phyloP scores from a whole-genome alignment of 2,329 filamentous ascomycete species.

The Chrysosphaeria jannelii region DNA sequence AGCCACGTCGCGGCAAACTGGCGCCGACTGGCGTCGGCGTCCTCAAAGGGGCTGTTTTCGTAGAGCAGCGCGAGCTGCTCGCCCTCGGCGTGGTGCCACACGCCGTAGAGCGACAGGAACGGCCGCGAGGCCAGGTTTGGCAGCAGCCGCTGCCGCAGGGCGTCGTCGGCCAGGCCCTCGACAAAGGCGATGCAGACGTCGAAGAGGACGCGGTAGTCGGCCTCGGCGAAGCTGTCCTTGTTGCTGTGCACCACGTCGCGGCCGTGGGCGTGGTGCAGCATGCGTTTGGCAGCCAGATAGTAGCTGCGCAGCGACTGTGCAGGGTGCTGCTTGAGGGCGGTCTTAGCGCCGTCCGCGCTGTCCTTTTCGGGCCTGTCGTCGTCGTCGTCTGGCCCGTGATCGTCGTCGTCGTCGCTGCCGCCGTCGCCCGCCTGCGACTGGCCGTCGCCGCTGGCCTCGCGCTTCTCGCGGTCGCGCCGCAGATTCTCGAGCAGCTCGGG shows the following conservation, averaged over 20 bases:
- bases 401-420: neutral
- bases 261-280: conserved; percentile 17
- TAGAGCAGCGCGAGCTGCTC: conserved; percentile 19
- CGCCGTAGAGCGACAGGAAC: conserved; percentile 20
- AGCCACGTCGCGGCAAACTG: no score
- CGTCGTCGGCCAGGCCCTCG: conserved; percentile 17
- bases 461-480: conserved; percentile 32
- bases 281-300: conserved; percentile 17
- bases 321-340: conserved; percentile 12
- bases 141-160: conserved; percentile 15
- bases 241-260: conserved; percentile 20
- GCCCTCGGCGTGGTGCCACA: conserved; percentile 23
- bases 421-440: conserved; percentile 6
- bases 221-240: conserved; percentile 11
- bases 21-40: conserved; percentile 9
- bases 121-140: conserved; percentile 17
- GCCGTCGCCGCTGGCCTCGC: conserved; percentile 23
- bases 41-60: conserved; percentile 11
- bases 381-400: conserved; percentile 1
- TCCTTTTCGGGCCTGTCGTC: no score
- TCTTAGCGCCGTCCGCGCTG: conserved; percentile 2
- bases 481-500: conserved; percentile 28
- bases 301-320: conserved; percentile 16
- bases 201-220: conserved; percentile 19
- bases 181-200: conserved; percentile 22